These are phyloP conservation scores for Lippia alba DNA, from an alignment of 305 asterid genomes.

Conservation along the genomic window DNA sequence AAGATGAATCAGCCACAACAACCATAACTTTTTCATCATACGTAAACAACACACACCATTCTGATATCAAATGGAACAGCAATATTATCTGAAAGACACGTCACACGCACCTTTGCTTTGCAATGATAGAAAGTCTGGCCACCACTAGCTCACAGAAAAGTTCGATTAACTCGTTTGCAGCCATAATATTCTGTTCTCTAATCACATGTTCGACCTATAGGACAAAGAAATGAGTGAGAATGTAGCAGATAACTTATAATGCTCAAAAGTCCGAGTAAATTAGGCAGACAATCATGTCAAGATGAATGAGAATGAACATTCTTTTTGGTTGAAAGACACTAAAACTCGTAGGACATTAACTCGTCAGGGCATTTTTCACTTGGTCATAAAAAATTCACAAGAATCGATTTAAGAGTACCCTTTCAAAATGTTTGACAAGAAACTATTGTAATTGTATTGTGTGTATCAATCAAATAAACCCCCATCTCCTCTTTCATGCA, in stretches of 20 bases:
- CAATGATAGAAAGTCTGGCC: slow-evolving; percentile 76
- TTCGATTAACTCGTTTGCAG: slow-evolving; percentile 93
- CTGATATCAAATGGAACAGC: slow-evolving; percentile 3
- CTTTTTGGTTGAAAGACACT: no score
- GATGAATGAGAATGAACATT: no score
- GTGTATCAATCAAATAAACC: no score
- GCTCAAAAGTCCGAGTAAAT: no score
- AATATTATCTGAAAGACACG: background rate
- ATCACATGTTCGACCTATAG: slow-evolving; percentile 92
- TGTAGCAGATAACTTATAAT: background rate
- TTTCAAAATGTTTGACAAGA: no score
- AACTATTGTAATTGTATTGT: no score
- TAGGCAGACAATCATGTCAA: no score
- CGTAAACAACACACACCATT: background rate
- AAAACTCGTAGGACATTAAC: no score
- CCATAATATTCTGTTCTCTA: slow-evolving; percentile 87
- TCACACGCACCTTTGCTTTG: slow-evolving; percentile 70
- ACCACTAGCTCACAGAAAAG: slow-evolving; percentile 93
- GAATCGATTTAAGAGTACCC: no score
- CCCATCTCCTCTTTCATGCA: no score
- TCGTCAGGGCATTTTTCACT: no score
- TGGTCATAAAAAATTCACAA: no score
- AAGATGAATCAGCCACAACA: slow-evolving; percentile 11
- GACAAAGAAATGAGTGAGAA: slow-evolving; percentile 27
- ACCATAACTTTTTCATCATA: background rate